Conservation (phyloP, 495 filamentous ascomycete species). For the Tuber calosporum region DNA sequence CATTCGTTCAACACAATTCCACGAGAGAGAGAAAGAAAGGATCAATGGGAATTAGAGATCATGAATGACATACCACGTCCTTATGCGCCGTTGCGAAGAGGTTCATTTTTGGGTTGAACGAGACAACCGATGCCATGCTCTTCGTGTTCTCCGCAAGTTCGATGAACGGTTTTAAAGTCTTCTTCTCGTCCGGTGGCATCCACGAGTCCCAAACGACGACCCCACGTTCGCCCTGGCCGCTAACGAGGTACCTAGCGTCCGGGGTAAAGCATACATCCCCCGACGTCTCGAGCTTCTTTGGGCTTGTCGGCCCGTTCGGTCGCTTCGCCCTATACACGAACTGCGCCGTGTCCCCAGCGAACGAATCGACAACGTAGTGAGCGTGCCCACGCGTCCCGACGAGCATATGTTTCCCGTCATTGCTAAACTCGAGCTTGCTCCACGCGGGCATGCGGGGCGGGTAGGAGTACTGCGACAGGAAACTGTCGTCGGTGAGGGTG, state of each 20-base stretch:
- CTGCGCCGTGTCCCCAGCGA: constrained; percentile 50
- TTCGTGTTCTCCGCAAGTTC: constrained; percentile 55
- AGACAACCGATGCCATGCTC: constrained; percentile 63
- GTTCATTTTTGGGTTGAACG: constrained; percentile 84
- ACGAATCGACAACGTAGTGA: constrained; percentile 86
- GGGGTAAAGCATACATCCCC: constrained; percentile 84
- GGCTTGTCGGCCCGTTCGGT: constrained; percentile 38
- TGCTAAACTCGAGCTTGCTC: constrained; percentile 86
- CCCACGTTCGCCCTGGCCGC: constrained; percentile 63
- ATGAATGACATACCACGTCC: constrained; percentile 54
- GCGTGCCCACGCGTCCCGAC: constrained; percentile 70
- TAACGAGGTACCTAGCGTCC: constrained; percentile 78
- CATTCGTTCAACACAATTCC: not conserved
- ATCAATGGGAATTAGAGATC: not conserved
- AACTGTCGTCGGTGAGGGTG: constrained; percentile 51
- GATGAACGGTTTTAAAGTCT: constrained; percentile 57
- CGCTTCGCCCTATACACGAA: constrained; percentile 47
- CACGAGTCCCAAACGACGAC: constrained; percentile 78
- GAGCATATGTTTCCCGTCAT: constrained; percentile 82
- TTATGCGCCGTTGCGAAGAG: constrained; percentile 81
- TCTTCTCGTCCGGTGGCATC: constrained; percentile 49
- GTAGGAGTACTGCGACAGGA: constrained; percentile 43
- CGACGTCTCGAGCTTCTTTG: constrained; percentile 47
- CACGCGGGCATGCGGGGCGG: constrained; percentile 50
- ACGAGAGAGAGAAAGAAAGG: not conserved